Evolutionary conservation across 2,329 filamentous ascomycete species (phyloP).

Genomic region (Aspergillus glaucus): DNA sequence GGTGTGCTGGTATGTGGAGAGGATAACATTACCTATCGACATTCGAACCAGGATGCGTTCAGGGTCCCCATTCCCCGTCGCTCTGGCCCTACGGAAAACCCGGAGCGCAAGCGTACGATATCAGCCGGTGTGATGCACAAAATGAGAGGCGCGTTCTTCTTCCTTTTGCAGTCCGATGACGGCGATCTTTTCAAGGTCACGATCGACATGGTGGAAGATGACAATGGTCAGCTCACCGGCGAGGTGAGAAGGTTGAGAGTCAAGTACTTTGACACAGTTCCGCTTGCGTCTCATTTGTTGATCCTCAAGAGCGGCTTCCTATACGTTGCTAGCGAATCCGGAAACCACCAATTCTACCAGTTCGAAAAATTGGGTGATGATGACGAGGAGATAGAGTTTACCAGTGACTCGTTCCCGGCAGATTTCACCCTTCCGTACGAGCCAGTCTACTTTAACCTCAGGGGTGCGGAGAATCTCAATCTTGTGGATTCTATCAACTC

Average conservation of each 20-base stretch:
- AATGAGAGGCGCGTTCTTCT: slow-evolving; percentile 94
- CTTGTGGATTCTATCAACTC: slow-evolving; percentile 79
- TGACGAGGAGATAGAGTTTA: slow-evolving; percentile 80
- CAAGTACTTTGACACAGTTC: slow-evolving; percentile 97
- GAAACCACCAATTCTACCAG: slow-evolving; percentile 92
- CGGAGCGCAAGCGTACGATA: slow-evolving; percentile 79
- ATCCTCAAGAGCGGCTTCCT: slow-evolving; percentile 95
- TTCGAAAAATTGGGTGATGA: slow-evolving; percentile 97
- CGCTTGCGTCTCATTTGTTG: slow-evolving; percentile 77
- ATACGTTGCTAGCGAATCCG: slow-evolving; percentile 85
- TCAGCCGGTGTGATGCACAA: slow-evolving; percentile 95
- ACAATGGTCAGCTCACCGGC: slow-evolving; percentile 68
- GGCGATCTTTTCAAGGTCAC: slow-evolving; percentile 98
- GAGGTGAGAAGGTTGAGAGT: slow-evolving; percentile 81
- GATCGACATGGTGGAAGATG: slow-evolving; percentile 79
- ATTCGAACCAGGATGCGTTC: slow-evolving; percentile 87
- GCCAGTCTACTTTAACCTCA: slow-evolving; percentile 78
- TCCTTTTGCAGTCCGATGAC: slow-evolving; percentile 90
- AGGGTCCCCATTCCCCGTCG: slow-evolving; percentile 83
- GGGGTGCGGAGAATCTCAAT: slow-evolving; percentile 72
- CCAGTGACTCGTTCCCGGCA: slow-evolving; percentile 72
- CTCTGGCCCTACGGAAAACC: slow-evolving; percentile 83
- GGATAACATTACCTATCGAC: slow-evolving; percentile 93
- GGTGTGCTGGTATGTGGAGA: slow-evolving; percentile 92
- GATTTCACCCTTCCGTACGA: slow-evolving; percentile 67